Evolutionary conservation across 1,284 basidiomycete genomes (phyloP).

Genomic region (Crocinoboletus sp.): DNA sequence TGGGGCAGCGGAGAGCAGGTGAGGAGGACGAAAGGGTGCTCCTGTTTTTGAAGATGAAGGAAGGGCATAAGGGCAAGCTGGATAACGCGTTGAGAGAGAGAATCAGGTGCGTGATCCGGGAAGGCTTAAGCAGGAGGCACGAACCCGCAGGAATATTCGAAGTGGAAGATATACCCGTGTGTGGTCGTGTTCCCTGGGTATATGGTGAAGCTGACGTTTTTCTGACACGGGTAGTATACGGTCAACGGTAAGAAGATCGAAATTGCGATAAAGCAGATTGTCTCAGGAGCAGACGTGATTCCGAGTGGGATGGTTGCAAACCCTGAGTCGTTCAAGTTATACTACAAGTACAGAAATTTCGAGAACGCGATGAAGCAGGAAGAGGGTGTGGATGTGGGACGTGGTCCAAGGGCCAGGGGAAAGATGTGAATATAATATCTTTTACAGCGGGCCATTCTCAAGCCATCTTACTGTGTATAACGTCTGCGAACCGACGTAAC

Average conservation of each 20-base stretch:
- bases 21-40: conserved; percentile 82
- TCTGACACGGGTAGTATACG: conserved; percentile 47
- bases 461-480: not conserved
- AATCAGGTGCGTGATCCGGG: conserved; percentile 58
- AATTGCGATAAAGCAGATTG: conserved; percentile 69
- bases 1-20: conserved; percentile 73
- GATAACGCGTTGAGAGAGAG: conserved; percentile 43
- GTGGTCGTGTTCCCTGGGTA: conserved; percentile 22
- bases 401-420: not conserved
- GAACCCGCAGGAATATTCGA: conserved; percentile 66
- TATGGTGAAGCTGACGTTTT: not conserved
- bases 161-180: conserved; percentile 59
- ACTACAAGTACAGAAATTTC: conserved; percentile 55
- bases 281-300: conserved; percentile 55
- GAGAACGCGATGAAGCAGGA: conserved; percentile 28
- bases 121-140: conserved; percentile 68
- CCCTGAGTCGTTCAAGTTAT: conserved; percentile 56
- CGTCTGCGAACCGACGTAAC: not conserved
- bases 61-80: conserved; percentile 46
- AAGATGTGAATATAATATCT: conserved; percentile 12
- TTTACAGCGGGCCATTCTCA: too few relatives aligned
- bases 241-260: conserved; percentile 74
- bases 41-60: conserved; percentile 76
- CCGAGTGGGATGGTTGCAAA: conserved; percentile 70
- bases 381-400: conserved; percentile 2